Evolutionary conservation across 768 basidiomycete genomes (phyloP).

Genomic region (Boletus vinaceobasis): DNA sequence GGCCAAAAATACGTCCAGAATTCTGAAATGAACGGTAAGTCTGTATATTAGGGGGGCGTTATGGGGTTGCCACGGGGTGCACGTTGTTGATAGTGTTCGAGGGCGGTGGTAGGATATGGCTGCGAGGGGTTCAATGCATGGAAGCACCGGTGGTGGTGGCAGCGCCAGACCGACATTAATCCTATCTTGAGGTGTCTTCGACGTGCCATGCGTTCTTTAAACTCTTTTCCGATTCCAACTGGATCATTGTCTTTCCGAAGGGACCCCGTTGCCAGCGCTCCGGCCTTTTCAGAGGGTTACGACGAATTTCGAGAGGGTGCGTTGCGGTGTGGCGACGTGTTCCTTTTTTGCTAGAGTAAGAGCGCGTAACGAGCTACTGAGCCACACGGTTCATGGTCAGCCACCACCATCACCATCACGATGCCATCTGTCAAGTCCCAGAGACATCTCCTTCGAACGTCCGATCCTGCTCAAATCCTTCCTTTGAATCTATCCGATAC

Average conservation of each 20-base stretch:
- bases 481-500: slow-evolving; percentile 15
- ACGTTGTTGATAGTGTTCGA: not conserved
- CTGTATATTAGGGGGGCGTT: not conserved
- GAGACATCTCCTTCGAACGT: slow-evolving; percentile 1
- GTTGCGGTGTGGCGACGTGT: not conserved
- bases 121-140: not conserved
- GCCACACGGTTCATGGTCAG: not conserved
- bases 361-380: not conserved
- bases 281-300: not conserved
- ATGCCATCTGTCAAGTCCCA: slow-evolving; percentile 9
- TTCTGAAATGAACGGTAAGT: not conserved
- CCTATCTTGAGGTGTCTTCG: not conserved
- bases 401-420: slow-evolving; percentile 4
- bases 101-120: not conserved
- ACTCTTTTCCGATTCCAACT: not conserved
- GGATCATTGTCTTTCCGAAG: not conserved
- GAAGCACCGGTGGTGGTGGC: too few relatives aligned
- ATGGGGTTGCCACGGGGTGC: not conserved
- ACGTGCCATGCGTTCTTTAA: not conserved
- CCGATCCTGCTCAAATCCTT: slow-evolving; percentile 9
- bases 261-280: not conserved
- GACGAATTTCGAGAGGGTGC: too few relatives aligned
- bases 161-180: not conserved
- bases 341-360: slow-evolving; percentile 8
- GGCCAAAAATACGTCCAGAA: not conserved